These are phyloP conservation scores for Chlamydomonas incerta DNA, from an alignment of 139 green algal species.

Conservation along the genomic window DNA sequence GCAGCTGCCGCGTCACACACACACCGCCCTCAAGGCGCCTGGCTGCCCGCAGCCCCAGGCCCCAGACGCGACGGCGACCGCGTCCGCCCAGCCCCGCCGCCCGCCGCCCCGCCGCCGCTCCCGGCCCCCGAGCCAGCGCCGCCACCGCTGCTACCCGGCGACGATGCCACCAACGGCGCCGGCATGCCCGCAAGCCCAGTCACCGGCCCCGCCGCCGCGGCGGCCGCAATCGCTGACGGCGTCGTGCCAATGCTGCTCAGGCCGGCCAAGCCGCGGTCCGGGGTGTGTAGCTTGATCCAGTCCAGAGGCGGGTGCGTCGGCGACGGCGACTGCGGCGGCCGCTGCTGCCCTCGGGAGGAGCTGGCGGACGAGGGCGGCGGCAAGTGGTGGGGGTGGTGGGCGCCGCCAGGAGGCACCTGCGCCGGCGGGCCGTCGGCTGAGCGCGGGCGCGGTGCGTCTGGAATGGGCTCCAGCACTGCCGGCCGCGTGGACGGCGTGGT, in stretches of 20 bases:
- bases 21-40: too few relatives aligned
- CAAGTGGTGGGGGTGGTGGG: not conserved
- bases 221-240: not conserved
- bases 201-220: slow-evolving; percentile 5
- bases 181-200: not conserved
- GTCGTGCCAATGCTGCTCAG: slow-evolving; percentile 18
- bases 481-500: not conserved
- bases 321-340: not conserved
- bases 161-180: not conserved
- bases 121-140: too few relatives aligned
- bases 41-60: too few relatives aligned
- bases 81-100: too few relatives aligned
- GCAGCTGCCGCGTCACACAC: too few relatives aligned
- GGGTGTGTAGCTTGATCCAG: not conserved
- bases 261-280: not conserved
- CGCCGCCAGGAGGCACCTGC: not conserved
- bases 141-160: too few relatives aligned
- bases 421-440: not conserved
- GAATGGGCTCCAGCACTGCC: slow-evolving; percentile 4
- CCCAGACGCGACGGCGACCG: too few relatives aligned
- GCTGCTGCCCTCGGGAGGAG: not conserved
- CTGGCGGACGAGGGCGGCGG: not conserved
- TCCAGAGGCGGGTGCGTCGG: not conserved
- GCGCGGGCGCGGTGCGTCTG: slow-evolving; percentile 10
- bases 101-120: too few relatives aligned